These are phyloP conservation scores for Lunularia cruciata DNA, from an alignment of 225 moss, liverwort and hornwort genomes.

Conservation along the genomic window DNA sequence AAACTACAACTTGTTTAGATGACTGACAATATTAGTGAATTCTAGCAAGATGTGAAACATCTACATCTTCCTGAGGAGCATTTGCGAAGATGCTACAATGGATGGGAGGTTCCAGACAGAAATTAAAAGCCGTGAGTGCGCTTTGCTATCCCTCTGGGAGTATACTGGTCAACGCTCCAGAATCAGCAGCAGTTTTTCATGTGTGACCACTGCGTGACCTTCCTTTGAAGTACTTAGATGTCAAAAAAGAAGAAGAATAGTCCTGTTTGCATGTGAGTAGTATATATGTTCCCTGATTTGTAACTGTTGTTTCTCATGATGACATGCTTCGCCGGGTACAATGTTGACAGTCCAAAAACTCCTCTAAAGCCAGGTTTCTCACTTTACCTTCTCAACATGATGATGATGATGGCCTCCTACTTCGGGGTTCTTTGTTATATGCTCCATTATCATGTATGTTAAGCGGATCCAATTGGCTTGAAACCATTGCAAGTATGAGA, in stretches of 20 bases:
- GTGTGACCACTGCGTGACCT: not conserved
- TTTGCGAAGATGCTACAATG: constrained; percentile 20
- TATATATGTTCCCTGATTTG: not conserved
- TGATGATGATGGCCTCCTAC: not conserved
- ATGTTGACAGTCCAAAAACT: constrained; percentile 11
- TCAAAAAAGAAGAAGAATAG: no score
- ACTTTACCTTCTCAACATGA: not conserved
- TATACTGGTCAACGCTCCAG: no score
- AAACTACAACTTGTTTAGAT: no score
- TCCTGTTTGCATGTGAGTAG: not conserved
- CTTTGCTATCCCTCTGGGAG: not conserved
- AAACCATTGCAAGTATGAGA: no score
- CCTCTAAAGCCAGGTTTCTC: constrained; percentile 17
- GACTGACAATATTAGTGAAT: no score
- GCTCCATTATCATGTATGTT: not conserved
- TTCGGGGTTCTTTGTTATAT: not conserved
- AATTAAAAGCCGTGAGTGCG: constrained; percentile 21
- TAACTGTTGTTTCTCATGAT: not conserved
- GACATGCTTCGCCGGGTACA: not conserved
- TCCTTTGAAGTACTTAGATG: no score
- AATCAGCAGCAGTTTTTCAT: no score
- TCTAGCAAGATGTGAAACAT: no score
- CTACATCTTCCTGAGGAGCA: no score
- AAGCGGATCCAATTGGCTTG: no score
- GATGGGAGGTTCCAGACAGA: constrained; percentile 29